Evolutionary conservation across 78 protist species (phyloP), one percentile per base, ranked within the genome.

Genomic region (Reticulomyxa filosa): DNA sequence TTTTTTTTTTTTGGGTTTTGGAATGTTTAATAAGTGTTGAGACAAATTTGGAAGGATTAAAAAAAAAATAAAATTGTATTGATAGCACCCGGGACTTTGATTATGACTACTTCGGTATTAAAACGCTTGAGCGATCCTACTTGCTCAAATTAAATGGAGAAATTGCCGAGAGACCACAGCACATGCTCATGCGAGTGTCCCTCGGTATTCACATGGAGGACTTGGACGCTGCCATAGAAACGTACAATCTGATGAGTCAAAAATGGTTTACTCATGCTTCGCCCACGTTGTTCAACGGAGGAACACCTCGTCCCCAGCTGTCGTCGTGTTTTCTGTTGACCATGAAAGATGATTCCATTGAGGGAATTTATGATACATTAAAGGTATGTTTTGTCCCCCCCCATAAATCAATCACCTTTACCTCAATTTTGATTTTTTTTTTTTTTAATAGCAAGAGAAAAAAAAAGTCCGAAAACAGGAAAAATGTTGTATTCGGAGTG

Each of bases 111-210:
- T 55, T 55, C 10, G 59, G 70, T 5, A 52, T 65, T 30, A 65
- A 65, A 61, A 65, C 70, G 27, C 70, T 65, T 27, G 46, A 65
- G 59, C 4, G n/a, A 13, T 66, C 71, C 0, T 66, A 51, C 59
- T 48, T 55, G 37, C 11, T 59, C 37, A 59, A 59, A 27, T 17
- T 26, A 38, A 59, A 59, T 7, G 65, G 65, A 8, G n/a, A 38
- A 46, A 62, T 86, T 23, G 89, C 72, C 17, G 98, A 93, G 74
- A 74, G 98, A 13, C 98, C 98, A 38, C 98, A 93, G 70, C 92
- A 93, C 78, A 73, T 90, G 94, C 69, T 88, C 33, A 83, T 93
- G 95, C 84, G 98, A 38, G 98, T 90, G 29, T 68, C 96, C 0
- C 4, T 86, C n/a, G 98, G 92, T 30, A 88, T 93, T 50, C 93